phyloP scores from a whole-genome alignment of 1,284 basidiomycete genomes.

The Austroboletus novae-zelandiae region DNA sequence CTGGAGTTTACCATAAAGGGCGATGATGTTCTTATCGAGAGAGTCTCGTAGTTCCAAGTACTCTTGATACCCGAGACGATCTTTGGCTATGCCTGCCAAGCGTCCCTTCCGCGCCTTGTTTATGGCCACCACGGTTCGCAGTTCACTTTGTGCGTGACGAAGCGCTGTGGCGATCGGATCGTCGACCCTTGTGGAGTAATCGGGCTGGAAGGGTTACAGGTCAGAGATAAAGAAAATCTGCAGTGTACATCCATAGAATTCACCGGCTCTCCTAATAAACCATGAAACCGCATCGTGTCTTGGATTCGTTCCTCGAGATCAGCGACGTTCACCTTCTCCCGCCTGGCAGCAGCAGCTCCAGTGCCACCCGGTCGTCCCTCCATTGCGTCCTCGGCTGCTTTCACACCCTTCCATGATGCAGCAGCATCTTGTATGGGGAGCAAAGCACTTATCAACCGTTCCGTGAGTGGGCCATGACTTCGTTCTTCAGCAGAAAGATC shows the following conservation, averaged over 20 bases:
- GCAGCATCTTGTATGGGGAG: conserved; percentile 62
- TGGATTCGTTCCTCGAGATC: conserved; percentile 68
- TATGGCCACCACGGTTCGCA: conserved; percentile 71
- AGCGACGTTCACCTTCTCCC: conserved; percentile 68
- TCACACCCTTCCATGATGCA: conserved; percentile 68
- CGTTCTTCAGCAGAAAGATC: conserved; percentile 68
- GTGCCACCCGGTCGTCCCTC: conserved; percentile 73
- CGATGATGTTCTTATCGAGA: conserved; percentile 77
- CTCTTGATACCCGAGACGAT: conserved; percentile 87
- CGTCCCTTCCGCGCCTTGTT: conserved; percentile 84
- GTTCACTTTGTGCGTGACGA: conserved; percentile 82
- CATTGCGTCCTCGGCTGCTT: conserved; percentile 80
- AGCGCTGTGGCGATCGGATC: conserved; percentile 92
- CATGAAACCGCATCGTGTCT: conserved; percentile 72
- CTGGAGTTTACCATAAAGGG: conserved; percentile 70
- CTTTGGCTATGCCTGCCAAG: conserved; percentile 76
- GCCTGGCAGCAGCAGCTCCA: conserved; percentile 67
- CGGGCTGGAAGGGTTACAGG: conserved; percentile 50
- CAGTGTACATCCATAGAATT: conserved; percentile 24
- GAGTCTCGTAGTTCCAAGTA: conserved; percentile 79
- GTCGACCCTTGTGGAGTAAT: conserved; percentile 78
- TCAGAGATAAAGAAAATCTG: conserved; percentile 10
- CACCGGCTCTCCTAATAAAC: conserved; percentile 57
- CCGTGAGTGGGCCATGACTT: conserved; percentile 77
- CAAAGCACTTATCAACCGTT: conserved; percentile 77